phyloP scores from a whole-genome alignment of 1,139 yeast genomes.

The Groenewaldozyma sp. region DNA sequence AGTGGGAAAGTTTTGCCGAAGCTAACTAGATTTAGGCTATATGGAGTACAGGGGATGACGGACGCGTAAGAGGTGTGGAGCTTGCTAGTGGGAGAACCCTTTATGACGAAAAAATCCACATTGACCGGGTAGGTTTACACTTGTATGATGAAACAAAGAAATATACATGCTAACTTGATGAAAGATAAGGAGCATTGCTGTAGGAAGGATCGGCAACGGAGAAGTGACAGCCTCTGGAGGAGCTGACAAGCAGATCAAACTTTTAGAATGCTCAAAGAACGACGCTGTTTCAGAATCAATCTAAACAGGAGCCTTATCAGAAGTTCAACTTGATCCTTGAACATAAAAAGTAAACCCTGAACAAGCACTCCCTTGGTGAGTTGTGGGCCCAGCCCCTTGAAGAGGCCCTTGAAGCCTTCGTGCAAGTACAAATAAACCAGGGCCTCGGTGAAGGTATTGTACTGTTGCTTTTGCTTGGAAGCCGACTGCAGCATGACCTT shows the following conservation, averaged over 20 bases:
- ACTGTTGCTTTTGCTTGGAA: conserved; percentile 25
- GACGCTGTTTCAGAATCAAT: conserved; percentile 12
- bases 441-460: conserved; percentile 46
- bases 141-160: too few species aligned
- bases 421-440: conserved; percentile 39
- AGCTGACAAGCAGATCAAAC: conserved; percentile 32
- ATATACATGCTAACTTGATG: too few species aligned
- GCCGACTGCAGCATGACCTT: conserved; percentile 70
- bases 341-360: conserved; percentile 78
- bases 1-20: too few species aligned
- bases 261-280: conserved; percentile 13
- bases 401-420: conserved; percentile 49
- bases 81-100: conserved; percentile 11
- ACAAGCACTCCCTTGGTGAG: conserved; percentile 74
- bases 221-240: conserved; percentile 40
- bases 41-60: conserved; percentile 68
- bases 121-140: conserved; percentile 6
- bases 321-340: conserved; percentile 51
- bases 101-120: conserved; percentile 5
- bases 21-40: conserved; percentile 40
- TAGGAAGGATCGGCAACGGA: conserved; percentile 23
- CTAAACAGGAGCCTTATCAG: conserved; percentile 28
- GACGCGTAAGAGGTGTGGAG: conserved; percentile 39
- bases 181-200: conserved; percentile 42
- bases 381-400: conserved; percentile 80